Conservation (phyloP, 805 yeast species). For the Cyberlindnera mycetangii region DNA sequence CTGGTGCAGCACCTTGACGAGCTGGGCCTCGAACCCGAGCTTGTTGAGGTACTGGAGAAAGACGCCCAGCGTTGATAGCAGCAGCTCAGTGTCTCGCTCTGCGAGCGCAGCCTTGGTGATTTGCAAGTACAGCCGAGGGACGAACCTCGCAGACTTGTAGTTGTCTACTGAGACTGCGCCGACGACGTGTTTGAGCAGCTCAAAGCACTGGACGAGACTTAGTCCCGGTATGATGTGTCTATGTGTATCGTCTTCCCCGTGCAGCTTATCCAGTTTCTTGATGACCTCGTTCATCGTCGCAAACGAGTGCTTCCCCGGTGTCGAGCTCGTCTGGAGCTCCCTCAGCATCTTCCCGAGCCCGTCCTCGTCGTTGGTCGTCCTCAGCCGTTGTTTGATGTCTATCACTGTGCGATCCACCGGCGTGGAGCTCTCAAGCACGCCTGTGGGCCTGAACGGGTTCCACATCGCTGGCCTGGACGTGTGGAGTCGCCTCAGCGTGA, state of each 20-base stretch:
- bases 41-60: constrained; percentile 18
- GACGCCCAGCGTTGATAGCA: constrained; percentile 10
- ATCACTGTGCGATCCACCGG: constrained; percentile 6
- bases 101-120: constrained; percentile 10
- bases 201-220: constrained; percentile 6
- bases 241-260: too few relatives aligned
- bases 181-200: constrained; percentile 13
- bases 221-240: constrained; percentile 13
- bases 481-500: background rate
- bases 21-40: constrained; percentile 19
- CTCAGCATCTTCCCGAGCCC: constrained; percentile 4
- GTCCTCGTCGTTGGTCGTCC: background rate
- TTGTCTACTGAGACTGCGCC: constrained; percentile 14
- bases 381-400: constrained; percentile 8
- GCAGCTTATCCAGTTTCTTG: constrained; percentile 15
- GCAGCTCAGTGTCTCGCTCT: constrained; percentile 1
- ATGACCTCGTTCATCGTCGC: constrained; percentile 19
- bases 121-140: constrained; percentile 25
- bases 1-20: constrained; percentile 5
- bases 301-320: constrained; percentile 8
- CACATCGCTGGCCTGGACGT: constrained; percentile 5
- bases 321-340: background rate
- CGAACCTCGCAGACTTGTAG: constrained; percentile 23
- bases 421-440: constrained; percentile 3
- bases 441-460: constrained; percentile 14